These are phyloP conservation scores for Kwoniella shandongensis DNA, from an alignment of 768 basidiomycete genomes.

Conservation along the genomic window DNA sequence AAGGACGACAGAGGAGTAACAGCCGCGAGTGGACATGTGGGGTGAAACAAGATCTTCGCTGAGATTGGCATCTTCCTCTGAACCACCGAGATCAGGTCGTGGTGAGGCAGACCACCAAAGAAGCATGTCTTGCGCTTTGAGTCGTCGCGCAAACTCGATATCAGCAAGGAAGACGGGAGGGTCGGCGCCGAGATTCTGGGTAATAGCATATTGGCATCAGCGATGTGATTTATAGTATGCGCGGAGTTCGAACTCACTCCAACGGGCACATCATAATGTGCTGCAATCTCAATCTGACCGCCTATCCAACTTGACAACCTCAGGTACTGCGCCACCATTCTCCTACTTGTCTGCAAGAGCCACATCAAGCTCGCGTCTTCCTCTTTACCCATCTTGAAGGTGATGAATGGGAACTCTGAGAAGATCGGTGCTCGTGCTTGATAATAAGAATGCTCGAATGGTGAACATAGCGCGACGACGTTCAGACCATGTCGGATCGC, in stretches of 20 bases:
- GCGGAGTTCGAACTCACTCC: constrained; percentile 56
- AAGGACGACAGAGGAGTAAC: constrained; percentile 88
- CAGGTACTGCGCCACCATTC: constrained; percentile 82
- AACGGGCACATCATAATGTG: constrained; percentile 88
- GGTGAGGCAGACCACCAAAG: constrained; percentile 95
- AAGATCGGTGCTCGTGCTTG: constrained; percentile 69
- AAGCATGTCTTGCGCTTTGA: constrained; percentile 82
- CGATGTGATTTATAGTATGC: not conserved
- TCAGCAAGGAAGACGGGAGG: constrained; percentile 84
- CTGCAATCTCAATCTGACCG: constrained; percentile 71
- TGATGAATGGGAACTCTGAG: constrained; percentile 78
- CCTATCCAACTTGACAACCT: constrained; percentile 75
- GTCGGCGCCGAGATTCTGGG: constrained; percentile 79
- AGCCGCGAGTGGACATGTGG: constrained; percentile 79
- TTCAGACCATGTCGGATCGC: constrained; percentile 63
- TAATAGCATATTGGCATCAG: constrained; percentile 1
- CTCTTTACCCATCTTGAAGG: constrained; percentile 63
- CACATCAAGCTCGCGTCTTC: constrained; percentile 79
- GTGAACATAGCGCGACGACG: constrained; percentile 78
- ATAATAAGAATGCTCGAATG: constrained; percentile 79
- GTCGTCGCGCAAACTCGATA: constrained; percentile 81
- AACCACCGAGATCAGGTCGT: constrained; percentile 87
- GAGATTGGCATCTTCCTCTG: constrained; percentile 78
- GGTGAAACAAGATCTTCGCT: constrained; percentile 77
- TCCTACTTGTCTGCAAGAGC: constrained; percentile 76